These are phyloP conservation scores for Clitoria ternatea DNA, from an alignment of 306 rosid genomes.

Conservation along the genomic window DNA sequence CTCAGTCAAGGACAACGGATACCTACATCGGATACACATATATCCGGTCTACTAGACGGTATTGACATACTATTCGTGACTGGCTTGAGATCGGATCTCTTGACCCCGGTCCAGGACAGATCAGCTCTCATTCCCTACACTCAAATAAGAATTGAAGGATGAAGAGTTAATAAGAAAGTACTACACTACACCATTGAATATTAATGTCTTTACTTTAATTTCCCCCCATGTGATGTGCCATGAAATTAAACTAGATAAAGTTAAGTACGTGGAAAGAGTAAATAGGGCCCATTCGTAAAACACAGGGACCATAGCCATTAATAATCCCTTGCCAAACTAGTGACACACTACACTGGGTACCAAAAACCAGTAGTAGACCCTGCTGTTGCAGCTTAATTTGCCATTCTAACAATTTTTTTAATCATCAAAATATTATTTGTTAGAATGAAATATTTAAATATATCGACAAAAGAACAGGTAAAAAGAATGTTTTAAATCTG, in stretches of 20 bases:
- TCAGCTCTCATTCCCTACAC: too few species aligned
- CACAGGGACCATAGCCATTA: conserved; percentile 20
- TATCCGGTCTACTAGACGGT: too few species aligned
- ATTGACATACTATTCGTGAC: too few species aligned
- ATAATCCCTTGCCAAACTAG: not conserved
- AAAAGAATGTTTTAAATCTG: too few species aligned
- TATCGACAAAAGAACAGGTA: too few species aligned
- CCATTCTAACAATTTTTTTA: not conserved
- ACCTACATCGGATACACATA: too few species aligned
- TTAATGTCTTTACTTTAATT: not conserved
- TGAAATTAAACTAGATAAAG: not conserved
- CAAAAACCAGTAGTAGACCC: conserved; percentile 17
- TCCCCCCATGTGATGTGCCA: conserved; percentile 1
- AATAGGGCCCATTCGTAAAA: not conserved
- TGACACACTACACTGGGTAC: conserved; percentile 7
- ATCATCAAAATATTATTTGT: too few species aligned
- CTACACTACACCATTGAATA: not conserved
- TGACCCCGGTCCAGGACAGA: too few species aligned
- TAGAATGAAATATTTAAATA: too few species aligned
- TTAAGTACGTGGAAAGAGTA: not conserved
- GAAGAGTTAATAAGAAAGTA: not conserved
- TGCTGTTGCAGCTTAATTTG: not conserved
- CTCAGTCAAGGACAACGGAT: too few species aligned
- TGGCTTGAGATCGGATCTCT: too few species aligned
- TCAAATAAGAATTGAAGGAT: not conserved